Conservation (phyloP, 352 stramenopile species). For the Elongisporangium undulatum region DNA sequence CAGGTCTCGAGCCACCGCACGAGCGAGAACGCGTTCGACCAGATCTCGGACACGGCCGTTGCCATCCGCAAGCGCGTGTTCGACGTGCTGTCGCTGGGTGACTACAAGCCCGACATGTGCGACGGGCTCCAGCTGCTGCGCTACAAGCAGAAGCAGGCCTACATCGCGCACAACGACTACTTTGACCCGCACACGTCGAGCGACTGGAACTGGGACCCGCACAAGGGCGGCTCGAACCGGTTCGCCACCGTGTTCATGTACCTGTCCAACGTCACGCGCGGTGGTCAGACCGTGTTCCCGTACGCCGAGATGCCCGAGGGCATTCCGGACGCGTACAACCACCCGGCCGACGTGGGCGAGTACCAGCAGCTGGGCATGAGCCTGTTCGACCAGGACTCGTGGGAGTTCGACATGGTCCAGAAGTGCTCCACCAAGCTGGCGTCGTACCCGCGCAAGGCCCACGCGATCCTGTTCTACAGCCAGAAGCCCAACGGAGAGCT, state of each 20-base stretch:
- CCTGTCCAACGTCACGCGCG: slow-evolving; percentile 70
- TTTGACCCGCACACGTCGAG: slow-evolving; percentile 58
- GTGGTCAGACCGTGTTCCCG: slow-evolving; percentile 85
- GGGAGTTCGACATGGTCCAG: slow-evolving; percentile 74
- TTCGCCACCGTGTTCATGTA: slow-evolving; percentile 86
- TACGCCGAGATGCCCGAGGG: slow-evolving; percentile 65
- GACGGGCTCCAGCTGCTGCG: slow-evolving; percentile 95
- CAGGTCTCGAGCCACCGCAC: slow-evolving; percentile 67
- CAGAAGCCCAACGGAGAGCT: slow-evolving; percentile 92
- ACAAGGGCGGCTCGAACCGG: slow-evolving; percentile 69
- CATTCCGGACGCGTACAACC: slow-evolving; percentile 44
- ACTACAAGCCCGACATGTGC: slow-evolving; percentile 88
- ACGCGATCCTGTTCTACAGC: slow-evolving; percentile 97
- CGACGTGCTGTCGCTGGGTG: slow-evolving; percentile 85
- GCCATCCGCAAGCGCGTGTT: slow-evolving; percentile 86
- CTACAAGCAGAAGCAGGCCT: slow-evolving; percentile 95
- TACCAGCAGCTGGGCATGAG: slow-evolving; percentile 34
- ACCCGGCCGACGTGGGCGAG: slow-evolving; percentile 39
- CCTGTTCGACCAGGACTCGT: slow-evolving; percentile 62
- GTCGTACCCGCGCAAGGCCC: slow-evolving; percentile 78
- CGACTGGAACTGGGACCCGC: slow-evolving; percentile 76
- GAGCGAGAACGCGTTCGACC: slow-evolving; percentile 88
- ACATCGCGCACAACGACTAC: slow-evolving; percentile 94
- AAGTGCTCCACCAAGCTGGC: slow-evolving; percentile 77
- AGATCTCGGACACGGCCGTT: slow-evolving; percentile 65